Conservation (phyloP, 2,329 filamentous ascomycete species). For the Pestalotiopsis sp. region DNA sequence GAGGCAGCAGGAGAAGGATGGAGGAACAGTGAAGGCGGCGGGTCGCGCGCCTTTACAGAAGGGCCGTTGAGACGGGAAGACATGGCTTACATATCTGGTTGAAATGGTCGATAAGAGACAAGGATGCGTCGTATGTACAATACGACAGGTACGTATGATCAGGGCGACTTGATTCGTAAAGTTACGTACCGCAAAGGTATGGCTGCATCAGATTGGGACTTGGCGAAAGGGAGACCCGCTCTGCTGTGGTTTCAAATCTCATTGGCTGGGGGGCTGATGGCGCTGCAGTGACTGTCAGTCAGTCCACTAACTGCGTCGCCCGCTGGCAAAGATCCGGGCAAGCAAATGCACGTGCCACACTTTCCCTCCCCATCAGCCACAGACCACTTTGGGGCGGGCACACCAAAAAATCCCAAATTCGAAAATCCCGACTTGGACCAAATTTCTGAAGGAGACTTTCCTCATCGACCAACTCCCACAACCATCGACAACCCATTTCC, state of each 20-base stretch:
- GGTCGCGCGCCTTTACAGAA: slow-evolving; percentile 45
- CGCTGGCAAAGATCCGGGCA: neutral
- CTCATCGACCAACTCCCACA: slow-evolving; percentile 13
- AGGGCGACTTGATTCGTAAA: neutral
- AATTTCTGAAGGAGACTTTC: slow-evolving; percentile 23
- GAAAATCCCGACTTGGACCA: slow-evolving; percentile 7
- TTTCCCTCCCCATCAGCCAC: neutral
- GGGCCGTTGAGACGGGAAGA: slow-evolving; percentile 24
- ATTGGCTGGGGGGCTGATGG: neutral
- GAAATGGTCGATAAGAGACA: neutral
- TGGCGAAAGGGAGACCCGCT: neutral
- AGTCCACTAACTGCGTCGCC: neutral
- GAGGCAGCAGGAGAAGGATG: slow-evolving; percentile 80
- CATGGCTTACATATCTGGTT: slow-evolving; percentile 29
- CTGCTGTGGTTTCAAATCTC: neutral
- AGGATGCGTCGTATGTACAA: neutral
- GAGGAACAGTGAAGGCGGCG: slow-evolving; percentile 77
- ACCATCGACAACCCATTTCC: slow-evolving; percentile 29
- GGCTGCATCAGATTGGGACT: neutral
- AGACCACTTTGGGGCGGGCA: neutral
- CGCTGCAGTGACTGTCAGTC: neutral
- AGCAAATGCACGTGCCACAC: neutral
- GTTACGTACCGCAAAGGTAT: neutral
- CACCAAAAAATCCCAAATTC: slow-evolving; percentile 25
- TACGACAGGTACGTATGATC: neutral